Evolutionary conservation across 1,139 yeast genomes (phyloP).

Genomic region (Yamadazyma siamensis): DNA sequence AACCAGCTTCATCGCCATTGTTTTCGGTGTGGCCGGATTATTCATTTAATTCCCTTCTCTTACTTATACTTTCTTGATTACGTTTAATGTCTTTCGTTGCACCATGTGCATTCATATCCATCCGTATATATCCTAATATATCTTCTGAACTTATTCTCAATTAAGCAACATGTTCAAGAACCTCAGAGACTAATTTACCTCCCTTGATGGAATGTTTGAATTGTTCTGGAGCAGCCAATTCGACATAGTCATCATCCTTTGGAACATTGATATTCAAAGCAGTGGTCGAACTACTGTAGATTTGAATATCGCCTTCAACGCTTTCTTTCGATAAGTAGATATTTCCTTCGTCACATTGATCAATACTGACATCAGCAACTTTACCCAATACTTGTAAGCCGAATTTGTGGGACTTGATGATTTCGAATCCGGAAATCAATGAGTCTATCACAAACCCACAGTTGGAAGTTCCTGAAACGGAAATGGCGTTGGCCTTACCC

Average conservation of each 20-base stretch:
- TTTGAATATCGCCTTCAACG: slow-evolving; percentile 56
- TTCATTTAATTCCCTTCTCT: no score
- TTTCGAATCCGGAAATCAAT: slow-evolving; percentile 82
- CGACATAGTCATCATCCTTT: slow-evolving; percentile 58
- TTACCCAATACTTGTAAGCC: slow-evolving; percentile 81
- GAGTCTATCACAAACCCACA: slow-evolving; percentile 80
- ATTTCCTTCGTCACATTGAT: slow-evolving; percentile 84
- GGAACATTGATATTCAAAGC: slow-evolving; percentile 83
- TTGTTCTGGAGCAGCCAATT: slow-evolving; percentile 85
- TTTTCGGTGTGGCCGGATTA: slow-evolving; percentile 1
- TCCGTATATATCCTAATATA: no score
- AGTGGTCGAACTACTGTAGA: slow-evolving; percentile 82
- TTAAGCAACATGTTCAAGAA: slow-evolving; percentile 48
- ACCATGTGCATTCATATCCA: no score
- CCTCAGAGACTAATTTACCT: slow-evolving; percentile 42
- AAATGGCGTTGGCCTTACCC: slow-evolving; percentile 89
- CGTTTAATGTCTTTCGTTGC: no score
- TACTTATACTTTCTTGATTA: no score
- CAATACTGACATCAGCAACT: slow-evolving; percentile 81
- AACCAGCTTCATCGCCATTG: background rate
- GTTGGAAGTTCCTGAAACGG: slow-evolving; percentile 69
- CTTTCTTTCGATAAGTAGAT: slow-evolving; percentile 74
- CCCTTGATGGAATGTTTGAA: slow-evolving; percentile 55
- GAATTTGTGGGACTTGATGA: slow-evolving; percentile 76
- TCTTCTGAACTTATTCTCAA: no score